Percentiles rank a stretch among this genome's conserved stretches.
Evolutionary conservation across 202 grass and related monocot genomes (phyloP).

Genomic region (Bolboschoenoplectus hybrid): DNA sequence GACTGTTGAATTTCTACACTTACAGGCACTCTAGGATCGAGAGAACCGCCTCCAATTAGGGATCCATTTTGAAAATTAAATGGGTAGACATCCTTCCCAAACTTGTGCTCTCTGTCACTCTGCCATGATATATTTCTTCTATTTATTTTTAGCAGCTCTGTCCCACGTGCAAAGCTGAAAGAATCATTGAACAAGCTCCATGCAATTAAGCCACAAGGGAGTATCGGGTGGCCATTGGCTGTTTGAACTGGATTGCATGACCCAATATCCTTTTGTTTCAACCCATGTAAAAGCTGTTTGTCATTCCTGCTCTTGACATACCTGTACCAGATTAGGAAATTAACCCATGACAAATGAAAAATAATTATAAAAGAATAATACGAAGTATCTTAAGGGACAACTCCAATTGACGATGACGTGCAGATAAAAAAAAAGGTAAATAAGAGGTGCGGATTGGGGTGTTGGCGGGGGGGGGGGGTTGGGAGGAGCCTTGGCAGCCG

Average conservation of each 20-base stretch:
- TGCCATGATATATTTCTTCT: slow-evolving; percentile 90
- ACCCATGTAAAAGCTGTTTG: slow-evolving; percentile 67
- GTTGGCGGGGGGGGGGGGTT: no score
- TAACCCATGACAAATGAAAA: slow-evolving; percentile 35
- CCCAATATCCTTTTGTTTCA: slow-evolving; percentile 54
- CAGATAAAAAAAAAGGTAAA: not conserved
- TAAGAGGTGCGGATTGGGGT: not conserved
- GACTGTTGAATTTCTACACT: slow-evolving; percentile 36
- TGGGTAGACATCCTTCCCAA: slow-evolving; percentile 91
- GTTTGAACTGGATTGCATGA: slow-evolving; percentile 60
- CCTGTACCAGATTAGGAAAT: slow-evolving; percentile 46
- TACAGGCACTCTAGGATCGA: slow-evolving; percentile 73
- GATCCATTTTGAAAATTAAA: slow-evolving; percentile 96
- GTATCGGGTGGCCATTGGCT: slow-evolving; percentile 58
- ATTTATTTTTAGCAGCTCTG: slow-evolving; percentile 54
- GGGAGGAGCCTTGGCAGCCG: no score
- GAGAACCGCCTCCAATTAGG: slow-evolving; percentile 79
- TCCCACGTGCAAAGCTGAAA: slow-evolving; percentile 58
- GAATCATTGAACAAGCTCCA: slow-evolving; percentile 99
- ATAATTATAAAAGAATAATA: not conserved
- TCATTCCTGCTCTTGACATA: slow-evolving; percentile 90
- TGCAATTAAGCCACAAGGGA: slow-evolving; percentile 94
- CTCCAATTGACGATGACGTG: not conserved
- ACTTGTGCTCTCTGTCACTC: slow-evolving; percentile 83
- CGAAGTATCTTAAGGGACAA: not conserved